phyloP scores from a whole-genome alignment of 1,284 basidiomycete genomes.

The Volvariella surrecta region DNA sequence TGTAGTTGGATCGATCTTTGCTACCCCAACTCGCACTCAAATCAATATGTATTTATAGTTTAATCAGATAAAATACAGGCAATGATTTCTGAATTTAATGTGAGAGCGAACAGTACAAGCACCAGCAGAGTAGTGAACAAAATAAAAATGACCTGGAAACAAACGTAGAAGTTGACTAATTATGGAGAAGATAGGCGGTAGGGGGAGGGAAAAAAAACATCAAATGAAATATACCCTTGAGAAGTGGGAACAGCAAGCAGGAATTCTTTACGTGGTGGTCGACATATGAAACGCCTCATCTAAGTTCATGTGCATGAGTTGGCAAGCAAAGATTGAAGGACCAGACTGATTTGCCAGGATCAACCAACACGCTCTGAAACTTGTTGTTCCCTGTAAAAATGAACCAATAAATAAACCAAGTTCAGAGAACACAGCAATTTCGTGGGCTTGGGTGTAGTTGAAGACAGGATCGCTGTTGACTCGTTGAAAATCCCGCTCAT shows the following conservation, averaged over 20 bases:
- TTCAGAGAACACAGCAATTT: constrained; percentile 20
- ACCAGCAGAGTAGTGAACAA: background rate
- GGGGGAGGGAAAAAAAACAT: background rate
- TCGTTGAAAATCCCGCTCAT: constrained; percentile 5
- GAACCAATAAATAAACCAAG: constrained; percentile 41
- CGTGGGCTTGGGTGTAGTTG: too few species aligned
- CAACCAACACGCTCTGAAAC: background rate
- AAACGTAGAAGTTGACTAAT: background rate
- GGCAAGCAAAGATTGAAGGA: too few species aligned
- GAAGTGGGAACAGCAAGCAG: too few species aligned
- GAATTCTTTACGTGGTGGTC: too few species aligned
- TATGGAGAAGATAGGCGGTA: background rate
- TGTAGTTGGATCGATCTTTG: too few species aligned
- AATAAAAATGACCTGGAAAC: background rate
- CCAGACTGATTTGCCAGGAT: background rate
- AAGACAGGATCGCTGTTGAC: too few species aligned
- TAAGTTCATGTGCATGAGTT: too few species aligned
- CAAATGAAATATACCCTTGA: background rate
- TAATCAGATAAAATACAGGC: constrained; percentile 1
- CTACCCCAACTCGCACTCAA: too few species aligned
- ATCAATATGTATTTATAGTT: background rate
- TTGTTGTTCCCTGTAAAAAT: constrained; percentile 32
- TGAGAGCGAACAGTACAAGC: too few species aligned
- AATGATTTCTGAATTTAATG: background rate
- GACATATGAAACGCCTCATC: too few species aligned